Base-by-base conservation (phyloP, 768 basidiomycete species). In the Mycena indigotica region DNA sequence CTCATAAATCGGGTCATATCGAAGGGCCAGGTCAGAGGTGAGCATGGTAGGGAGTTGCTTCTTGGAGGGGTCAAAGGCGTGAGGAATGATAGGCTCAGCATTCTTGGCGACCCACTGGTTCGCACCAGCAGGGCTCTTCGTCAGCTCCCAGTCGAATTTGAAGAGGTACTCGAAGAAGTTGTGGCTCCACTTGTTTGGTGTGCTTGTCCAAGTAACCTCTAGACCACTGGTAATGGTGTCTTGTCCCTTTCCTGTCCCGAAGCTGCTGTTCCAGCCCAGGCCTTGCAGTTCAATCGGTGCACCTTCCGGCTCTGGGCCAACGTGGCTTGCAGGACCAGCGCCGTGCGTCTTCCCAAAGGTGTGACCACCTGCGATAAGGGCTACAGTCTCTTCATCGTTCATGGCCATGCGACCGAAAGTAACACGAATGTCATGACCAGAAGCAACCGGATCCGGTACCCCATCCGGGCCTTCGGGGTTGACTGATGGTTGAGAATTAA, bases 131-230 rank as follows among this genome's bases (percentile, higher is more conserved):
- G 46, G 46, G 46, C 24, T 25, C 46, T 48, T 48, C 28, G 46
- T 25, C 4, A 25, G 25, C 46, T 48, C 46, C 46, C 46, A 48
- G 24, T 48, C 46, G 46, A 48, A 48, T 26, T 48, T 48, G 46
- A 48, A 48, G 15, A 48, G 46, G 46, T 48, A 48, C 23, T 48
- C 46, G 46, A 48, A 48, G 46, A 48, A 48, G 46, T 48, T 48
- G 46, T 48, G 5, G 46, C 46, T 48, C 46, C 46, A 48, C 25
- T 48, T 48, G 21, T 23, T 48, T 5, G 46, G 46, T 26, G 46
- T 48, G 46, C 46, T 48, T 6, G 24, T 48, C 46, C 46, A 48
- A 24, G 46, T 48, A 28, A 48, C 46, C 25, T 48, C 46, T 6
- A 48, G 23, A 6, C 46, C 46, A 28, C 46, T 48, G 46, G 46